Evolutionary conservation across 169 alveolate genomes (phyloP).

Genomic region (Theileria luwenshuni): DNA sequence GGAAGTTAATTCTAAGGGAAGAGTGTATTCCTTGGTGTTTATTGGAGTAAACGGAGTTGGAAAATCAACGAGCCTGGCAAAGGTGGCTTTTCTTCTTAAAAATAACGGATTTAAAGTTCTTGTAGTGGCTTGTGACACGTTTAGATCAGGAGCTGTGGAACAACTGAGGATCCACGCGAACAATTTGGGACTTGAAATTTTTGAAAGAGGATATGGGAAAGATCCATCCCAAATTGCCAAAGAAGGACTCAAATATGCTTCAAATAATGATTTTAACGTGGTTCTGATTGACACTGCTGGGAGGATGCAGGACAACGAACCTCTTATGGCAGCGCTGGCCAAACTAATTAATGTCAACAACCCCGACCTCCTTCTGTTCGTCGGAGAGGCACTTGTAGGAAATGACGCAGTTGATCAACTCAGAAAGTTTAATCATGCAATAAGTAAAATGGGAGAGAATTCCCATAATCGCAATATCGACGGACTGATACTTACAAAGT

Average conservation of each 20-base stretch:
- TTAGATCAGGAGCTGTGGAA: slow-evolving; percentile 99
- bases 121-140: slow-evolving; percentile 99
- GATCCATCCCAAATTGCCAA: slow-evolving; percentile 96
- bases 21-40: slow-evolving; percentile 90
- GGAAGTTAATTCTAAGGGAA: slow-evolving; percentile 88
- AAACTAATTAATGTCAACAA: slow-evolving; percentile 93
- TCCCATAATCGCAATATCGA: slow-evolving; percentile 93
- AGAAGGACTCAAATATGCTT: slow-evolving; percentile 92
- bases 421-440: slow-evolving; percentile 93
- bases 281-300: slow-evolving; percentile 99
- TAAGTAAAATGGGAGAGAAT: slow-evolving; percentile 80
- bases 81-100: slow-evolving; percentile 93
- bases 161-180: slow-evolving; percentile 96
- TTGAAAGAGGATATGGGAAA: slow-evolving; percentile 98
- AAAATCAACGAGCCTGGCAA: slow-evolving; percentile 98
- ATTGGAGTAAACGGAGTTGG: slow-evolving; percentile 99
- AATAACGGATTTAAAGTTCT: slow-evolving; percentile 92
- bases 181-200: slow-evolving; percentile 92
- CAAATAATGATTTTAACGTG: slow-evolving; percentile 90
- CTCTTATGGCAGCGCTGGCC: slow-evolving; percentile 96
- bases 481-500: slow-evolving; percentile 98
- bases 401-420: slow-evolving; percentile 99
- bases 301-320: slow-evolving; percentile 99
- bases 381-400: slow-evolving; percentile 99
- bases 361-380: slow-evolving; percentile 97